Base-by-base conservation (phyloP, 345 rosid species). In the Alliaria petiolata region DNA sequence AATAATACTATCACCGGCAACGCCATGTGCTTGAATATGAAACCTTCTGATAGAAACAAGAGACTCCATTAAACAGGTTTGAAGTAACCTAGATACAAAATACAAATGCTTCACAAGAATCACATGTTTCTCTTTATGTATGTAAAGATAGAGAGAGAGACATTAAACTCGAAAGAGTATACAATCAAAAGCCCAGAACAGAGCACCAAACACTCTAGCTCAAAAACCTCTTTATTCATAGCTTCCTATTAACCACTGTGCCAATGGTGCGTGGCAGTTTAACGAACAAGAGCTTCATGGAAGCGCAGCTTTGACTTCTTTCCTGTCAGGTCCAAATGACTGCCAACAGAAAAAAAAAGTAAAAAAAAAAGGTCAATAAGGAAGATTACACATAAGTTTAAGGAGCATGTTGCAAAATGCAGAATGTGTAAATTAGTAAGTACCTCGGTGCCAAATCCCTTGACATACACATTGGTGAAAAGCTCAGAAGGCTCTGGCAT, bases 401-500 rank as follows among this genome's bases (percentile, higher is more conserved):
- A 28, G 31, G 6, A 5, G 6, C 6, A 5, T 28, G 16, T 8
- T 22, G 25, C 25, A 33, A 58, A 22, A 39, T 10, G 33, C 30
- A 59, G 60, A 35, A 36, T 5, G 30, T 42, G 61, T 52, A 44
- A n/a, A 34, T 5, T 17, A 69, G 66, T 55, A 17, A 59, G 68
- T 86, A 95, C 98, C 98, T 89, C 98, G 46, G 69, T 67, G 65
- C 96, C 97, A 39, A 51, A 70, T 59, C 97, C 97, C 74, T 95
- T 91, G 36, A 55, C 88, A 49, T 88, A 86, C 46, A 95, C 96
- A 68, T 95, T 87, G 51, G 88, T 71, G 65, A 85, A 95, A 44
- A 95, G 96, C 73, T 89, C 98, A 8, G 89, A 82, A 36, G 98
- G 79, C 17, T 91, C 93, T 15, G 99, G 99, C 93, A 95, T 85